Conservation (phyloP, 352 stramenopile species). For the Globisporangium paddicum region DNA sequence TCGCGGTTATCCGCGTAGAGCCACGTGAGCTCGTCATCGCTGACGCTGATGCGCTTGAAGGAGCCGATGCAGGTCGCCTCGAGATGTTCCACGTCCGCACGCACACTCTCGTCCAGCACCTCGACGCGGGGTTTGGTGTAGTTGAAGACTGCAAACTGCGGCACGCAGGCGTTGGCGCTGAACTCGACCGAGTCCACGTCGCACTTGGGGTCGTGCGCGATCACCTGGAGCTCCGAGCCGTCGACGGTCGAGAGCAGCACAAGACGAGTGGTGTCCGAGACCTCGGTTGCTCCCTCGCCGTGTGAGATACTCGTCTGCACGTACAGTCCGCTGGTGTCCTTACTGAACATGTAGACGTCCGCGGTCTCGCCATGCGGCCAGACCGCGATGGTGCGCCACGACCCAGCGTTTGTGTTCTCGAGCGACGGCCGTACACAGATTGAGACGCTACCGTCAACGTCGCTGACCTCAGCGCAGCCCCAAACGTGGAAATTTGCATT, state of each 20-base stretch:
- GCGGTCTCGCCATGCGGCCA: slow-evolving; percentile 36
- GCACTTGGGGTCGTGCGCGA: slow-evolving; percentile 22
- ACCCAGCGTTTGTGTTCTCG: slow-evolving; percentile 12
- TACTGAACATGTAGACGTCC: slow-evolving; percentile 20
- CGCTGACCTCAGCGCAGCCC: slow-evolving; percentile 3
- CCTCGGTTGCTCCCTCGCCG: background rate
- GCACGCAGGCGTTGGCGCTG: slow-evolving; percentile 15
- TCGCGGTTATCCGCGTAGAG: slow-evolving; percentile 52
- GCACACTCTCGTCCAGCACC: slow-evolving; percentile 25
- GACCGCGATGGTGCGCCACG: slow-evolving; percentile 28
- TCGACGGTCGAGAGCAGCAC: slow-evolving; percentile 32
- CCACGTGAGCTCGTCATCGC: slow-evolving; percentile 58
- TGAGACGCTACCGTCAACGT: slow-evolving; percentile 19
- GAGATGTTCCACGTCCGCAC: slow-evolving; percentile 24
- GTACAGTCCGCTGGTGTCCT: slow-evolving; percentile 26
- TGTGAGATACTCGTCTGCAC: slow-evolving; percentile 35
- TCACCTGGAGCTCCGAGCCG: slow-evolving; percentile 20
- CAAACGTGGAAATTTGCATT: slow-evolving; percentile 29
- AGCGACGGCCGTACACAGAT: slow-evolving; percentile 21
- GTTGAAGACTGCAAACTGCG: slow-evolving; percentile 28
- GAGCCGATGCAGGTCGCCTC: slow-evolving; percentile 9
- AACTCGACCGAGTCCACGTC: slow-evolving; percentile 27
- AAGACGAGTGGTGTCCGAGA: slow-evolving; percentile 25
- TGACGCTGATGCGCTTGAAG: slow-evolving; percentile 27
- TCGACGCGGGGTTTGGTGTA: slow-evolving; percentile 30